Conservation (phyloP, 163 green algal species). For the Trebouxiophyceae sp. region DNA sequence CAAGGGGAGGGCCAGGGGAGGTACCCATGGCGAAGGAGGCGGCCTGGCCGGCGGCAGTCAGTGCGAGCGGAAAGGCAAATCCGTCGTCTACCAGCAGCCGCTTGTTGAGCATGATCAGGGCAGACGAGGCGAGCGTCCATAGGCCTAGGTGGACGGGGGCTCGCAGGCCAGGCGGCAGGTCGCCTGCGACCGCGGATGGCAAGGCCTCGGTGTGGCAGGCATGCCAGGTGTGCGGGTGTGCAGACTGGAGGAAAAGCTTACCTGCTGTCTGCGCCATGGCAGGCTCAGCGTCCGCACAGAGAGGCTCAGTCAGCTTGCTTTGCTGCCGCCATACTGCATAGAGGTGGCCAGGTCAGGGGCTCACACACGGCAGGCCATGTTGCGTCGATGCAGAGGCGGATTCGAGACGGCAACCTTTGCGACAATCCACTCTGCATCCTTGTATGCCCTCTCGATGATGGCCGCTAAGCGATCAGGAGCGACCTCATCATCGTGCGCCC, state of each 20-base stretch:
- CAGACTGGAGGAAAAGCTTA: constrained; percentile 11
- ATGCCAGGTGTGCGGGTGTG: too few relatives aligned
- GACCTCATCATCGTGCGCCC: constrained; percentile 31
- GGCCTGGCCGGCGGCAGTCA: constrained; percentile 33
- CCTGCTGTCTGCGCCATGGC: not conserved
- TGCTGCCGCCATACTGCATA: constrained; percentile 4
- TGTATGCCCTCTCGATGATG: constrained; percentile 20
- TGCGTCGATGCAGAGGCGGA: not conserved
- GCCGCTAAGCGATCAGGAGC: constrained; percentile 26
- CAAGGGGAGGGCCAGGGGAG: too few relatives aligned
- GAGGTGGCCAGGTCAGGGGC: not conserved
- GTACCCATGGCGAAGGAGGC: constrained; percentile 8
- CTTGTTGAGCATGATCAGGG: constrained; percentile 75
- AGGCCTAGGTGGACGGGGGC: constrained; percentile 21
- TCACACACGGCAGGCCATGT: not conserved
- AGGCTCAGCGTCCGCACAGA: not conserved
- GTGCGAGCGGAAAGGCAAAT: constrained; percentile 34
- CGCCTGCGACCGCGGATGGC: too few relatives aligned
- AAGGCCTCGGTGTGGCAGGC: too few relatives aligned
- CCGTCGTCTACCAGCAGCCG: constrained; percentile 38
- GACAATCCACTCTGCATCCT: constrained; percentile 42
- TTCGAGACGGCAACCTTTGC: constrained; percentile 24
- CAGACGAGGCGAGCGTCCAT: constrained; percentile 49
- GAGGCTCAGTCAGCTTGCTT: not conserved
- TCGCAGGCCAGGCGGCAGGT: too few relatives aligned